Conservation (phyloP, 371 early-diverging fungal species). For the Chytridium lagenaria region DNA sequence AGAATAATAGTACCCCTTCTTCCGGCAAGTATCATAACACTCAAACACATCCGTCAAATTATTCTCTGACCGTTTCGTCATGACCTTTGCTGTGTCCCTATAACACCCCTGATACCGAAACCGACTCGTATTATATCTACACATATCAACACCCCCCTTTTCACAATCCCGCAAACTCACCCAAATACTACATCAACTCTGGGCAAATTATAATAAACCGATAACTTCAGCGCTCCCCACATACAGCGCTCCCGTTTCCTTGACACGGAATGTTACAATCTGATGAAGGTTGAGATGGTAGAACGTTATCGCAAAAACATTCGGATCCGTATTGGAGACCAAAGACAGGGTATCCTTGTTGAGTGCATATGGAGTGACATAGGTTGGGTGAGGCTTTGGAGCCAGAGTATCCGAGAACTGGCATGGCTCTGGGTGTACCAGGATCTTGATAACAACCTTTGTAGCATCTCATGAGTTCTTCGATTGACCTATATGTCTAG, state of each 20-base stretch:
- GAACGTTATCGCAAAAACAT: conserved; percentile 6
- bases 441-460: neutral
- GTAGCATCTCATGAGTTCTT: too few relatives aligned
- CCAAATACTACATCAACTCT: neutral
- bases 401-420: neutral
- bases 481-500: too few relatives aligned
- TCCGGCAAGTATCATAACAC: neutral
- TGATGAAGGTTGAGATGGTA: neutral
- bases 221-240: neutral
- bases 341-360: conserved; percentile 1
- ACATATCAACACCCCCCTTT: neutral
- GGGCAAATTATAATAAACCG: neutral
- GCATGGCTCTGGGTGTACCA: neutral
- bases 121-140: neutral
- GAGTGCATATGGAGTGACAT: neutral
- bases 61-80: neutral
- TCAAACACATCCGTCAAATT: neutral
- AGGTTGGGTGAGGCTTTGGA: neutral
- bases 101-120: conserved; percentile 4
- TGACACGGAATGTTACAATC: conserved; percentile 6
- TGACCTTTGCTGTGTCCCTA: neutral
- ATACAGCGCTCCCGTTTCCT: neutral
- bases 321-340: neutral
- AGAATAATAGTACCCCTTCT: neutral
- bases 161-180: neutral